Evolutionary conservation across 352 stramenopile species (phyloP).

Genomic region (Phytopythium cucurbitacearum): DNA sequence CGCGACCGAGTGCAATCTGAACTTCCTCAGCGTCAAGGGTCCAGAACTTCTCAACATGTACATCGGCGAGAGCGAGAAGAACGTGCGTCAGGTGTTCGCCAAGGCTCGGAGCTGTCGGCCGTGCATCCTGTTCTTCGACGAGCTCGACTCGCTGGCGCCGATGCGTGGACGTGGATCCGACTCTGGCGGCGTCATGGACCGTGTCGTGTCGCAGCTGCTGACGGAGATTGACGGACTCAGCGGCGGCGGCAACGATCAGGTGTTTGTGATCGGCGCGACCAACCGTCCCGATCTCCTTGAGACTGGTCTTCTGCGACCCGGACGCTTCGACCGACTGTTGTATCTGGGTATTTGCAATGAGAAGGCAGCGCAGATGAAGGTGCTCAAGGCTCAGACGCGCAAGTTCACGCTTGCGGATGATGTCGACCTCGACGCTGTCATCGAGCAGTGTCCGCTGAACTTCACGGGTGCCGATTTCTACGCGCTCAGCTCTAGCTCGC

Average conservation of each 20-base stretch:
- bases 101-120: conserved; percentile 76
- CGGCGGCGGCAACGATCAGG: conserved; percentile 62
- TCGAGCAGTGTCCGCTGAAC: conserved; percentile 58
- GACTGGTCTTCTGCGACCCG: conserved; percentile 90
- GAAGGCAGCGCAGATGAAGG: conserved; percentile 65
- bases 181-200: conserved; percentile 93
- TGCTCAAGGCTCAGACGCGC: conserved; percentile 79
- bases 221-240: conserved; percentile 92
- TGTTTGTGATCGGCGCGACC: conserved; percentile 96
- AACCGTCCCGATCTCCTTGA: conserved; percentile 97
- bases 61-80: conserved; percentile 97
- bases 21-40: conserved; percentile 96
- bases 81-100: conserved; percentile 93
- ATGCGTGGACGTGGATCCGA: conserved; percentile 88
- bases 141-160: conserved; percentile 88
- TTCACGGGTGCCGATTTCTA: conserved; percentile 87
- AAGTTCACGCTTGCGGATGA: conserved; percentile 67
- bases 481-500: conserved; percentile 69
- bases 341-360: conserved; percentile 83
- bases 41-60: conserved; percentile 97
- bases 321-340: conserved; percentile 82
- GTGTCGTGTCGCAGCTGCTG: conserved; percentile 94
- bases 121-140: conserved; percentile 93
- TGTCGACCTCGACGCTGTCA: conserved; percentile 55
- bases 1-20: conserved; percentile 93